Evolutionary conservation across 805 yeast genomes (phyloP), one percentile per base, ranked within the genome.

Genomic region (Metschnikowia lachancei): DNA sequence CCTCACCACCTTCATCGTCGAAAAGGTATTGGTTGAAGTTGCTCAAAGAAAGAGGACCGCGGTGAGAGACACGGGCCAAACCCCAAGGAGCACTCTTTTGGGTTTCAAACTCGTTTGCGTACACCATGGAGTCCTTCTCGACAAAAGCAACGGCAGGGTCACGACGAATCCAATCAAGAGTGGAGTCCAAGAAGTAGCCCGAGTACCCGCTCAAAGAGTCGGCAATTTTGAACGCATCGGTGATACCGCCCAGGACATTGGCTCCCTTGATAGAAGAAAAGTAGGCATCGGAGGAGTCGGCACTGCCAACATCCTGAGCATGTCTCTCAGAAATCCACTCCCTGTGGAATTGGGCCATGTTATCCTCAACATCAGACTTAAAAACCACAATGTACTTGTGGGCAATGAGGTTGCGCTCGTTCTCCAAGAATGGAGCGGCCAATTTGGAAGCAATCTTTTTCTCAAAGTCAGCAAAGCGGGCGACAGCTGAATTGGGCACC

Each of bases 31-130:
- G 51, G 61, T 65, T 56, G 71, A 82, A 83, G 43, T 83, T 76
- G 49, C 83, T 83, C 52, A 85, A 74, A 53, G 81, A 79, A 60
- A 85, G 74, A 14, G 83, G 75, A 47, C 82, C 79, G 67, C 91
- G 80, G 70, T 89, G 96, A 20, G 96, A 86, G 50, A 90, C 81
- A 75, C 97, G 81, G 20, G 95, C 87, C 53, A 90, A 77, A 59
- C 97, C 97, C 97, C 97, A 90, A 39, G 96, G 95, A 24, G 96
- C 91, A 52, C 90, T 90, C 54, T 78, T 77, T 71, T 89, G 94
- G 50, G 80, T 76, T 51, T 81, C 78, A 43, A 82, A 76, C 56
- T 81, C 83, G 43, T 70, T 72, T 24, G 89, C 80, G 51, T 74
- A 69, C 45, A 88, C 96, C 51, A 74, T 66, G 9, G 55, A 50